phyloP scores from a whole-genome alignment of 1,284 basidiomycete species.

The Apiotrichum gracile region DNA sequence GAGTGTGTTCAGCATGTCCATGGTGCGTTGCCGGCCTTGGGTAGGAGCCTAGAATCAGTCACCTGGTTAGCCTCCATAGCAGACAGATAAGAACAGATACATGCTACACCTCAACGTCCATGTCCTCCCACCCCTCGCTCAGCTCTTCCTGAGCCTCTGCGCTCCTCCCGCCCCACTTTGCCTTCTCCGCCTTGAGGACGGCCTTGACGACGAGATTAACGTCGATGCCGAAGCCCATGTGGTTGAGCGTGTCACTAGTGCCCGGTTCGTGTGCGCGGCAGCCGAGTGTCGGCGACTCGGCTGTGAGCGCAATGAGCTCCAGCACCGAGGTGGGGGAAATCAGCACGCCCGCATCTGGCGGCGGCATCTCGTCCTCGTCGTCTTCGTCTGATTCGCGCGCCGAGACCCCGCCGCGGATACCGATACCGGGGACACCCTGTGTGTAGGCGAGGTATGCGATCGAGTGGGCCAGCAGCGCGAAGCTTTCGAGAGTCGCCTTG shows the following conservation, averaged over 20 bases:
- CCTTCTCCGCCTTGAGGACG: slow-evolving; percentile 26
- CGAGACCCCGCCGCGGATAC: slow-evolving; percentile 11
- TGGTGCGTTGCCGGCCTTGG: too few relatives aligned
- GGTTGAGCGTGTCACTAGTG: slow-evolving; percentile 13
- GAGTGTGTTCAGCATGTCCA: too few relatives aligned
- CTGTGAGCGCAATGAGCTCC: slow-evolving; percentile 24
- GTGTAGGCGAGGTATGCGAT: slow-evolving; percentile 41
- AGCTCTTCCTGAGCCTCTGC: slow-evolving; percentile 17
- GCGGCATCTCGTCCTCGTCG: slow-evolving; percentile 4
- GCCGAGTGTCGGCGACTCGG: slow-evolving; percentile 26
- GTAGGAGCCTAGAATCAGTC: neutral
- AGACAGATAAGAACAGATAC: neutral
- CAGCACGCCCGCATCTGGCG: slow-evolving; percentile 5
- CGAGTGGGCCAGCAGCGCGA: slow-evolving; percentile 35
- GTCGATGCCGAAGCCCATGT: slow-evolving; percentile 38
- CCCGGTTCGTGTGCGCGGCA: slow-evolving; percentile 36
- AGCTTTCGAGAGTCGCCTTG: slow-evolving; percentile 31
- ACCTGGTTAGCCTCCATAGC: neutral
- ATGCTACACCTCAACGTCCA: slow-evolving; percentile 19
- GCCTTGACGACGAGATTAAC: slow-evolving; percentile 32
- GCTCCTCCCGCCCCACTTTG: slow-evolving; percentile 14
- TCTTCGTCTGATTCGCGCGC: slow-evolving; percentile 13
- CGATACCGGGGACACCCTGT: slow-evolving; percentile 37
- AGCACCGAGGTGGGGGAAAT: slow-evolving; percentile 29
- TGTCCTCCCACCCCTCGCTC: slow-evolving; percentile 36